Base-by-base conservation (phyloP, 2,329 filamentous ascomycete species). In the Alternaria panax region DNA sequence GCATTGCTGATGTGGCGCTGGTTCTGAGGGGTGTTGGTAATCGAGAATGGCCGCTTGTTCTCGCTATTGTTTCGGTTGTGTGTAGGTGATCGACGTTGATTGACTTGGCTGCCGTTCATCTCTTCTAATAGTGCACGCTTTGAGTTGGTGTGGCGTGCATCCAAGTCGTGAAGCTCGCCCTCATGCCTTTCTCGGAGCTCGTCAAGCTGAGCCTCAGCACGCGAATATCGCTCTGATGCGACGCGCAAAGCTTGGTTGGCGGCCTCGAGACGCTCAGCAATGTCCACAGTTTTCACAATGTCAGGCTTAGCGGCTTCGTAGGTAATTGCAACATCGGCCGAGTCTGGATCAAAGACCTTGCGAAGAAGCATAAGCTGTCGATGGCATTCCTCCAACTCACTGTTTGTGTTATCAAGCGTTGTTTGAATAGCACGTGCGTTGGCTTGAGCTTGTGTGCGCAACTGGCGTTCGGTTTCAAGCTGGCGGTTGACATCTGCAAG, bases 401-500 rank as follows among this genome's bases (percentile, higher is more conserved):
- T 87, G 70, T 96, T 91, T 30, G 91, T 88, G 42, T 88, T 87
- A 71, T 96, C 93, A 11, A 98, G 82, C 1, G 92, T 88, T 3
- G 85, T 80, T 72, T 97, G 93, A 54, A 96, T 84, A 12, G 92
- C 90, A 47, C 92, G 89, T 25, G 91, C 90, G 51, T 93, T 97
- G 6, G 90, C 85, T 75, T 98, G 93, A 11, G 93, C 92, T 75
- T 97, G 94, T 2, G 84, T 87, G 36, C 92, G 90, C 54, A 96
- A 82, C 71, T 97, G 93, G 48, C 91, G 86, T 78, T 98, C 94
- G 1, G 93, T 93, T 70, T 98, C 95, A 22, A 97, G 86, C 55
- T 90, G 95, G 30, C 93, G 88, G 72, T 97, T 96, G 14, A 89
- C 89, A 75, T 98, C 95, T 8, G 93, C 92, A 27, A 98, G 84